Evolutionary conservation across 495 filamentous ascomycete genomes (phyloP).

Genomic region (Lophium mytilinum): DNA sequence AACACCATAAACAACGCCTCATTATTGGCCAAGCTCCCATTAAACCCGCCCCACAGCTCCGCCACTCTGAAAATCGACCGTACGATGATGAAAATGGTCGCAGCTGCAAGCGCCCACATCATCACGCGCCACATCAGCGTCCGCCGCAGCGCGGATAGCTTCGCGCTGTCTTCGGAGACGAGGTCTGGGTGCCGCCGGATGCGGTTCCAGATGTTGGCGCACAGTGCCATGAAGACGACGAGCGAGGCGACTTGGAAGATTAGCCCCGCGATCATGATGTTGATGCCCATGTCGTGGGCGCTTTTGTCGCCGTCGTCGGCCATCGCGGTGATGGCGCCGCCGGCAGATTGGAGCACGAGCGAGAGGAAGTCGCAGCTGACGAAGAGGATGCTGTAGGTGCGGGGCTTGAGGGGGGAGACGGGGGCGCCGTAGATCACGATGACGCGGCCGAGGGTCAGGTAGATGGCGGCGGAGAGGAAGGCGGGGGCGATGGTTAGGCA

Average conservation of each 20-base stretch:
- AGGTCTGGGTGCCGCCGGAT: constrained; percentile 25
- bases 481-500: constrained; percentile 56
- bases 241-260: constrained; percentile 47
- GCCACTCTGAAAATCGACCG: constrained; percentile 54
- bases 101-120: constrained; percentile 32
- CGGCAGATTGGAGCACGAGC: constrained; percentile 53
- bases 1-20: constrained; percentile 59
- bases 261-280: constrained; percentile 60
- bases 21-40: constrained; percentile 47
- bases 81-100: constrained; percentile 51
- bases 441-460: constrained; percentile 52
- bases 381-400: constrained; percentile 47
- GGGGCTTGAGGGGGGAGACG: constrained; percentile 53
- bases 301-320: constrained; percentile 32
- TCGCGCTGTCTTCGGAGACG: background rate
- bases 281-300: constrained; percentile 36
- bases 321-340: constrained; percentile 49
- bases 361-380: constrained; percentile 55
- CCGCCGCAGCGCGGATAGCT: background rate
- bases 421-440: constrained; percentile 48
- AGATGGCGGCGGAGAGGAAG: constrained; percentile 56
- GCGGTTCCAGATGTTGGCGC: constrained; percentile 39
- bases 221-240: constrained; percentile 42
- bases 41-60: constrained; percentile 53
- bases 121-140: background rate